Percentiles rank a stretch among this genome's conserved stretches.
phyloP scores from a whole-genome alignment of 805 yeast genomes.

The Hanseniaspora mollemarum region DNA sequence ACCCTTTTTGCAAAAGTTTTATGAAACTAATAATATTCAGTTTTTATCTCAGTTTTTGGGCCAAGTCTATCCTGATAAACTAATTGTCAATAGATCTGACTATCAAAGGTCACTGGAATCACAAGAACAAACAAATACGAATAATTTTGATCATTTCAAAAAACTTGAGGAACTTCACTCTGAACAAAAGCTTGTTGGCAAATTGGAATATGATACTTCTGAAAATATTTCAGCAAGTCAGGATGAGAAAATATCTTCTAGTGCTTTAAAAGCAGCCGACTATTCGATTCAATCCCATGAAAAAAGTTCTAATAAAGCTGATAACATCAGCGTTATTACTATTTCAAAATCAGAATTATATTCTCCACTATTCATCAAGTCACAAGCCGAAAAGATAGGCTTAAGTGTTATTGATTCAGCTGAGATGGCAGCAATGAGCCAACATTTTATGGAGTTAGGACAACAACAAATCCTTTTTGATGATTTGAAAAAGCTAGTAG shows the following conservation, averaged over 20 bases:
- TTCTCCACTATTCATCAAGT: slow-evolving; percentile 3
- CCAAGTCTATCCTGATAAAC: background rate
- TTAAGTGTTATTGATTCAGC: background rate
- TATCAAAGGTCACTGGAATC: background rate
- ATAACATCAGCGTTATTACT: background rate
- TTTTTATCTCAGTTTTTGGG: background rate
- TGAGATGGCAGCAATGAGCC: slow-evolving; percentile 21
- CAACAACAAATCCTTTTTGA: slow-evolving; percentile 18
- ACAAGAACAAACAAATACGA: background rate
- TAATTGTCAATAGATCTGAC: background rate
- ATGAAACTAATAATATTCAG: background rate
- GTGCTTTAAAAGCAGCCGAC: background rate
- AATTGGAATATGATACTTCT: background rate
- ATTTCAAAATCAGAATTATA: background rate
- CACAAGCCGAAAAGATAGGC: slow-evolving; percentile 1
- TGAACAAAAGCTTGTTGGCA: background rate
- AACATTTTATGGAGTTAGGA: slow-evolving; percentile 23
- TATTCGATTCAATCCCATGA: background rate
- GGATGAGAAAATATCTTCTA: background rate
- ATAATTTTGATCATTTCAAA: background rate
- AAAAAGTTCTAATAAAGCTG: background rate
- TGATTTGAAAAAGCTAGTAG: slow-evolving; percentile 1
- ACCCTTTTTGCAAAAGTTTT: too few species aligned
- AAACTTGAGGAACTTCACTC: background rate
- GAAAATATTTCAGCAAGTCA: background rate